A percentile compares a stretch with the other conserved stretches of the same genome.
phyloP scores from a whole-genome alignment of 768 basidiomycete species.

The Mycena olivaceomarginata region DNA sequence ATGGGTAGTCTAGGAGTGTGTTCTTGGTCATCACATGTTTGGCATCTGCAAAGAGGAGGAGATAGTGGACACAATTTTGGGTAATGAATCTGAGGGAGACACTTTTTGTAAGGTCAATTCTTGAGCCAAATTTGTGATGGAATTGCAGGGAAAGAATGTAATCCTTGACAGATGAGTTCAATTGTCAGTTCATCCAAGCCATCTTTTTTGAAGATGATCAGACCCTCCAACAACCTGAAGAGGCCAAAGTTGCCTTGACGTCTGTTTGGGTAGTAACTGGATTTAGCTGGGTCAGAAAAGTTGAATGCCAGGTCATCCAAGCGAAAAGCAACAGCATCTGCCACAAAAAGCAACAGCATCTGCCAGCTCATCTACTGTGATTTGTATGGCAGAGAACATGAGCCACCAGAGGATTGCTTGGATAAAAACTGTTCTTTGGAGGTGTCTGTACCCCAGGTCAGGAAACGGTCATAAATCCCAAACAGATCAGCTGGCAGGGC shows the following conservation, averaged over 20 bases:
- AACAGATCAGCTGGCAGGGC: background rate
- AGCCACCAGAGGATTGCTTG: background rate
- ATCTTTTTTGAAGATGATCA: background rate
- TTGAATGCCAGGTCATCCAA: too few species aligned
- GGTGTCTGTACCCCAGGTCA: background rate
- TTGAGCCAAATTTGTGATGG: background rate
- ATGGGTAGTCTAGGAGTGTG: background rate
- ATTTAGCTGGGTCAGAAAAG: too few species aligned
- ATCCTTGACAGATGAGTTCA: background rate
- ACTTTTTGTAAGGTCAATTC: background rate
- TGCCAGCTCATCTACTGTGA: too few species aligned
- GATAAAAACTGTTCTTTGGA: background rate
- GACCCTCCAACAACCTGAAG: background rate
- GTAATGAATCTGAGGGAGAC: conserved; percentile 6
- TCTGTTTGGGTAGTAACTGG: too few species aligned
- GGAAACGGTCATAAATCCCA: background rate
- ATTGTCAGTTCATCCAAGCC: background rate
- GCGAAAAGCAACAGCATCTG: too few species aligned
- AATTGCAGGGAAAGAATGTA: background rate
- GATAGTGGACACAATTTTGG: background rate
- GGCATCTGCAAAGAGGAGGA: background rate
- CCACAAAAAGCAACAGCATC: too few species aligned
- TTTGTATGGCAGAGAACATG: too few species aligned
- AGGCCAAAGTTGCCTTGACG: background rate
- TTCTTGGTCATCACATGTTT: background rate